Evolutionary conservation across 345 rosid genomes (phyloP), one percentile per base, ranked within the genome.

Genomic region (Anacardium occidentale): DNA sequence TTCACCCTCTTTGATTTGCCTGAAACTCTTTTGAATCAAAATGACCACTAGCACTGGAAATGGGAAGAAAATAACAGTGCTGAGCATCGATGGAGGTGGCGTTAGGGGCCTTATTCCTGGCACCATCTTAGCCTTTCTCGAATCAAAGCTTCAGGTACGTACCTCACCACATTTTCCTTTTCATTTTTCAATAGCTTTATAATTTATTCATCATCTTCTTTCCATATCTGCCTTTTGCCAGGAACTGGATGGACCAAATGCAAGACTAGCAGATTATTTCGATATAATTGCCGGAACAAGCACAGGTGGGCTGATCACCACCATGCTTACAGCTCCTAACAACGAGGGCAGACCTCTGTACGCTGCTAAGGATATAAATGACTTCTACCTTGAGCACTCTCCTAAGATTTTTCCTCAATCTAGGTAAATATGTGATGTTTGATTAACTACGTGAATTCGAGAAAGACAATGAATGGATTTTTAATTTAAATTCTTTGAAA

Each of bases 61-160:
- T 25, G 58, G 75, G 59, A 74, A 65, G 5, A 58, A 32, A 71
- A 51, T 63, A 9, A 79, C 79, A 1, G 70, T 79, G 2, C 66
- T 77, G 15, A 69, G 81, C 74, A 73, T 77, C 5, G 77, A 77
- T 56, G 81, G 81, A 62, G 81, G 81, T 55, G 82, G 82, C 44
- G 57, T 79, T 13, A 48, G 71, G 21, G 79, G 79, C 62, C 71
- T 75, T 8, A 79, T 79, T 68, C 82, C 82, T 0, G 76, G 68
- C 21, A 55, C 69, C 13, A 40, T 75, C 55, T 63, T 79, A 7
- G 74, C 76, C 37, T 75, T 25, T 68, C 76, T 73, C 32, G 76
- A 73, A 65, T 73, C 71, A 56, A 73, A 73, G 64, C 76, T 73
- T 14, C 76, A 73, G 55, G 71, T 72, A 48, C n/a, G n/a, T 34